Base-by-base conservation (phyloP, 2,329 filamentous ascomycete genomes). In the Stachybotrys chlorohalonatus region DNA sequence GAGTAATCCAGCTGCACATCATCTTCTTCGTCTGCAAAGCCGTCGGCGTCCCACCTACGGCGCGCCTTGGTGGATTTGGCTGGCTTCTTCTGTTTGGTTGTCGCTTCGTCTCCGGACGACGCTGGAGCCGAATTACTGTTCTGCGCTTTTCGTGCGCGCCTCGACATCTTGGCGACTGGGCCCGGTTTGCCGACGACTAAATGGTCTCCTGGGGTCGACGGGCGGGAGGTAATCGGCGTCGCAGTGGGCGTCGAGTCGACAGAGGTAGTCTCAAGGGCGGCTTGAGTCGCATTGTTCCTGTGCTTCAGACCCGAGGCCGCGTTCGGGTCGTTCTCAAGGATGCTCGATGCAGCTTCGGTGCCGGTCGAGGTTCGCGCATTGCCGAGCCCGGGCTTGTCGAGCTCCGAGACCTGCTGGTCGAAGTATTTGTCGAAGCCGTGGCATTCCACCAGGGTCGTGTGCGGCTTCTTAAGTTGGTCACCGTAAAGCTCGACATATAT, bases 401-500 rank as follows among this genome's bases (percentile, higher is more conserved):
- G 79, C 68, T 96, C 90, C 60, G 84, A 81, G 58, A 97, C 76
- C 72, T 97, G 91, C 65, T 95, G 89, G 68, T 97, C 90, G 69
- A 97, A 99, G 71, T 96, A 97, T 63, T 87, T 81, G 66, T 95
- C 90, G 67, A 99, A 99, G 52, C 83, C 81, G 53, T 77, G 69
- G 73, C 91, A 96, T 67, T 92, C 83, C 55, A 94, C 79, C 24
- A 89, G 78, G 53, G 88, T 90, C 11, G 85, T 89, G 67, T 93
- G 83, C 31, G 88, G 83, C 62, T 89, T 89, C 68, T 85, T 91
- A 54, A 99, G 76, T 70, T 96, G 88, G 56, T 94, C 87, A 61
- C 86, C 89, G 69, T 97, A 99, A 31, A 96, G 80, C 60, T 91
- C 89, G 61, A 94, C 81, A 67, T 97, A 99, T 39, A 99, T 85